Evolutionary conservation across 805 yeast genomes (phyloP), one percentile per base, ranked within the genome.

Genomic region (Suhomyces kilbournensis): DNA sequence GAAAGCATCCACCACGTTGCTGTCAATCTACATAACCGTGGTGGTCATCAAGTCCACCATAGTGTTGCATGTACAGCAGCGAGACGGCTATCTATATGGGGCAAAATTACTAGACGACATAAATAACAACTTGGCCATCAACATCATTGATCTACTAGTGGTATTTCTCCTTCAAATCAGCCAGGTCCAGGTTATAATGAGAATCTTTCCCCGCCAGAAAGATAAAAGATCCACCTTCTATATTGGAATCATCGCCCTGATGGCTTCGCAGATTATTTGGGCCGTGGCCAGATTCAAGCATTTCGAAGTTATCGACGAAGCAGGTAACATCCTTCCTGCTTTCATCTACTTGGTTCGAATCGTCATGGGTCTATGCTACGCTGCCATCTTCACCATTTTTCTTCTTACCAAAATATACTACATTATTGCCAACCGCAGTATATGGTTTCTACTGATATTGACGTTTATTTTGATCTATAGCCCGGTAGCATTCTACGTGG

Each of bases 271-370:
- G 62, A 72, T 80, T 1, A 73, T 88, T 4, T 87, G 92, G 90
- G 89, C 84, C 0, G 75, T 86, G 1, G 78, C 91, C 14, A 81
- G 80, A 4, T 83, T 85, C 59, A 66, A 69, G 56, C 53, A 50
- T 0, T 72, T 73, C 54, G 46, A 65, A 0, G 63, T 59, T 3
- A 76, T 71, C 38, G 75, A 71, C 53, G 81, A 76, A 56, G 70
- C 77, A 1, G 72, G 82, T 42, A 83, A 84, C 17, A 80, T 85
- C 22, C 60, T 88, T 12, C 88, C 92, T 0, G 88, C 92, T 0
- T 86, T 89, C 65, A 84, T 84, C 28, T 89, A 88, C 61, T 71
- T 89, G 46, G 77, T 88, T 43, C 76, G 93, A 53, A 88, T 89
- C 42, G 85, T 92, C 4, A 74, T 87, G 60, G 78, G 88, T 2